Base-by-base conservation (phyloP, 2,329 filamentous ascomycete genomes). In the Alternaria brassicae region DNA sequence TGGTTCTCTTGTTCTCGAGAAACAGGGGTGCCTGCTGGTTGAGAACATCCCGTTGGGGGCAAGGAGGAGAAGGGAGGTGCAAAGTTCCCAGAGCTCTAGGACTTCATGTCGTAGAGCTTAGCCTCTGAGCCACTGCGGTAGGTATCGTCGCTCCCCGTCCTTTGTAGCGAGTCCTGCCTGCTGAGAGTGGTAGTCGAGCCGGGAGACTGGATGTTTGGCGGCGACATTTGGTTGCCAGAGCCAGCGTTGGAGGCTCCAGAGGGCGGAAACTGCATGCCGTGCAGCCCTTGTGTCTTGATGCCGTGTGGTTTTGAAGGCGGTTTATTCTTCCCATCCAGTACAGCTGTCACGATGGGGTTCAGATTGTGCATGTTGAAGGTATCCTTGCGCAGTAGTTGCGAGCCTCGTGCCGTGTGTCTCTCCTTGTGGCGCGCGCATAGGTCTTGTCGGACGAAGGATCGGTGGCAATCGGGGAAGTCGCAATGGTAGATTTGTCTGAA, bases 401-500 rank as follows among this genome's bases (percentile, higher is more conserved):
- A 92, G 49, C 90, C 91, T 72, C 91, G 90, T 51, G 80, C 81
- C 8, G 79, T 82, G 62, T 83, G 80, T 65, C 81, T 74, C 70
- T 82, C 81, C 66, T 79, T 81, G 76, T 84, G 82, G 60, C 81
- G 89, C 72, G 95, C 90, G 74, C 95, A 93, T 58, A 99, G 84
- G 77, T 99, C 95, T 67, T 96, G 92, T 63, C 95, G 89, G 58
- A 98, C 94, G 80, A 98, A 99, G 30, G 91, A 89, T 51, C 94
- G 90, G 61, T 89, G 88, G 78, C 95, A 99, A 73, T 93, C 92
- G 19, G 92, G 91, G 71, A 93, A 97, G 73, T 96, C 92, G 82
- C 95, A 98, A 72, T 88, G 88, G 76, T 96, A 98, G 55, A 97
- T 96, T 75, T 96, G 92, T 80, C 97, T 97, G 17, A 94, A 94